Evolutionary conservation across 2,329 filamentous ascomycete genomes (phyloP).

Genomic region (Thielaviopsis populi): DNA sequence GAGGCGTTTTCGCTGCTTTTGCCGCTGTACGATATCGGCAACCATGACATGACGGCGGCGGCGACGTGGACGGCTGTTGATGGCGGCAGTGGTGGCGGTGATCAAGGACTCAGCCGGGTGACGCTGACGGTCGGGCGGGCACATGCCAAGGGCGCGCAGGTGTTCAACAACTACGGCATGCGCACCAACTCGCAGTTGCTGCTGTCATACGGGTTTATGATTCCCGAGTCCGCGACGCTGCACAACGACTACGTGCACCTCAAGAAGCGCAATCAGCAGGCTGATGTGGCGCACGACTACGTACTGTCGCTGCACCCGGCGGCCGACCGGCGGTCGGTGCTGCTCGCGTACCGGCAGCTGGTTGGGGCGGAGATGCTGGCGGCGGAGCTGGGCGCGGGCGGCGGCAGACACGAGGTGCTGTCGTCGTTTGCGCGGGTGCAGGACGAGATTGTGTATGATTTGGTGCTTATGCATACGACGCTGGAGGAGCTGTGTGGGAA

Average conservation of each 20-base stretch:
- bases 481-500: constrained; percentile 7
- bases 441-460: constrained; percentile 37
- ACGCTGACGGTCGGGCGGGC: constrained; percentile 29
- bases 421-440: constrained; percentile 36
- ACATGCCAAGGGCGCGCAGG: constrained; percentile 38
- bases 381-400: constrained; percentile 26
- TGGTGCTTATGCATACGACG: constrained; percentile 27
- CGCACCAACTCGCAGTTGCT: constrained; percentile 61
- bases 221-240: constrained; percentile 32
- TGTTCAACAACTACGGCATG: constrained; percentile 57
- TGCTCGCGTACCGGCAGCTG: constrained; percentile 19
- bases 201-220: constrained; percentile 47
- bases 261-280: constrained; percentile 28
- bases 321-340: constrained; percentile 32
- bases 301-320: constrained; percentile 39
- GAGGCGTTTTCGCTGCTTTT: constrained; percentile 55
- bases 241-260: constrained; percentile 48
- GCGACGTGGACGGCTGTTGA: constrained; percentile 33
- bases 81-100: constrained; percentile 5
- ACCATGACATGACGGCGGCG: constrained; percentile 48
- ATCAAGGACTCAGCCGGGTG: constrained; percentile 23
- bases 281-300: constrained; percentile 28
- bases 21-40: constrained; percentile 56
- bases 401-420: constrained; percentile 14
- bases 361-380: neutral